Evolutionary conservation across 2,329 filamentous ascomycete genomes (phyloP).

Genomic region (Taxawa tesnikishii): DNA sequence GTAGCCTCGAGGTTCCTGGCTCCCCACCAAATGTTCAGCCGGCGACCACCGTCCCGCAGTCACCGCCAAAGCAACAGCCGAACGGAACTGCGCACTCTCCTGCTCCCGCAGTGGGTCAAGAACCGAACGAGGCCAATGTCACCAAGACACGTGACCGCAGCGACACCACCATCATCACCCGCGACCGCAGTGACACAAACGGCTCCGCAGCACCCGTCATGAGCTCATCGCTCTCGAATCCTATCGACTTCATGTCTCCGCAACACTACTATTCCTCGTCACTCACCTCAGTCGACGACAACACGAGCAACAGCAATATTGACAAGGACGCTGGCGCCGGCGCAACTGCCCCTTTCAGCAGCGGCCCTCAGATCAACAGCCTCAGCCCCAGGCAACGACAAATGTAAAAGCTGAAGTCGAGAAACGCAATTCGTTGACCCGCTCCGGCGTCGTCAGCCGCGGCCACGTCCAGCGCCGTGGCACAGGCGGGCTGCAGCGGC

Average conservation of each 20-base stretch:
- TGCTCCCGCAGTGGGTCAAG: slow-evolving; percentile 3
- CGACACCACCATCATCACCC: too few species aligned
- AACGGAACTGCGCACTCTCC: slow-evolving; percentile 11
- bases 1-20: slow-evolving; percentile 70
- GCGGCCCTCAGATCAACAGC: slow-evolving; percentile 10
- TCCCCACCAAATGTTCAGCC: slow-evolving; percentile 19
- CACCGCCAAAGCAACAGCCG: slow-evolving; percentile 2
- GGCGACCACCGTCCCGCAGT: slow-evolving; percentile 4
- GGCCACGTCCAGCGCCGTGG: slow-evolving; percentile 34
- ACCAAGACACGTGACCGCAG: background rate
- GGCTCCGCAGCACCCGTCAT: slow-evolving; percentile 7
- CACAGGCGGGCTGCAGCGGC: slow-evolving; percentile 29
- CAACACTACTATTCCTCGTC: slow-evolving; percentile 17
- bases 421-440: slow-evolving; percentile 53
- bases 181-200: slow-evolving; percentile 11
- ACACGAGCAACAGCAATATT: slow-evolving; percentile 10
- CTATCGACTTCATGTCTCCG: slow-evolving; percentile 13
- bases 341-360: slow-evolving; percentile 8
- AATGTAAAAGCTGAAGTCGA: slow-evolving; percentile 33
- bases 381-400: too few species aligned
- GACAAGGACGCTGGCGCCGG: slow-evolving; percentile 3
- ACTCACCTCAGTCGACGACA: too few species aligned
- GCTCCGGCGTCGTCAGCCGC: slow-evolving; percentile 29
- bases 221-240: slow-evolving; percentile 16
- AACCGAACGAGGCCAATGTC: background rate